Conservation (phyloP, 2,329 filamentous ascomycete species). For the Aspergillus sp. region DNA sequence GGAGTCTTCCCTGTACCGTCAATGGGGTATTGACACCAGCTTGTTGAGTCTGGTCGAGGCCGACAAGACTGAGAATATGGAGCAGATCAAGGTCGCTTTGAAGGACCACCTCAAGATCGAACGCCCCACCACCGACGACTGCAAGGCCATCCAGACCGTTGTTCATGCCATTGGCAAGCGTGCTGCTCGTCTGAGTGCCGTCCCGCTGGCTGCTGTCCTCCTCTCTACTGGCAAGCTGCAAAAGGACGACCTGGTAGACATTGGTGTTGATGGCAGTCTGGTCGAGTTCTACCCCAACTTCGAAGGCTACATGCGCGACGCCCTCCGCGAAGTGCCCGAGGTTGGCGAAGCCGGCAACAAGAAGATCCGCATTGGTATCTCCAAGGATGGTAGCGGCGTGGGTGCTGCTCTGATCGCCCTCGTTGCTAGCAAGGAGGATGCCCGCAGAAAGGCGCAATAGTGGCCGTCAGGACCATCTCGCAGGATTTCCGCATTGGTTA, state of each 20-base stretch:
- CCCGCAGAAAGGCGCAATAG: conserved; percentile 14
- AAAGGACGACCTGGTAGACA: conserved; percentile 73
- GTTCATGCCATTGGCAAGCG: conserved; percentile 83
- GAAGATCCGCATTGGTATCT: conserved; percentile 89
- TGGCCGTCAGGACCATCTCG: background rate
- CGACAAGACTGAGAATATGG: conserved; percentile 72
- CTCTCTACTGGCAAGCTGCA: conserved; percentile 74
- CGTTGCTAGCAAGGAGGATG: conserved; percentile 64
- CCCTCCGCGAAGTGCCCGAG: conserved; percentile 71
- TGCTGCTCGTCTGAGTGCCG: conserved; percentile 82
- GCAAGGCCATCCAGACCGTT: conserved; percentile 81
- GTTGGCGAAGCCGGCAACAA: conserved; percentile 79
- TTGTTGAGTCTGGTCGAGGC: conserved; percentile 85
- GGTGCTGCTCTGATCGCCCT: conserved; percentile 93
- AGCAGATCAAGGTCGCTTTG: conserved; percentile 73
- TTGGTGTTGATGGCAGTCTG: conserved; percentile 91
- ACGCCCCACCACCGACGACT: conserved; percentile 78
- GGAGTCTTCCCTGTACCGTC: conserved; percentile 68
- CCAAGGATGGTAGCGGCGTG: conserved; percentile 95
- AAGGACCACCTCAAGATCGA: conserved; percentile 75
- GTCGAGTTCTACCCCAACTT: conserved; percentile 97
- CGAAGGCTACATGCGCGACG: conserved; percentile 82
- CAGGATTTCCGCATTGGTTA: conserved; percentile 3
- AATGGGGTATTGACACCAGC: conserved; percentile 89
- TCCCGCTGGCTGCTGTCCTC: conserved; percentile 82